Evolutionary conservation across 805 yeast species (phyloP), one percentile per base, ranked within the genome.

Genomic region (Nakazawaea molendinolei): DNA sequence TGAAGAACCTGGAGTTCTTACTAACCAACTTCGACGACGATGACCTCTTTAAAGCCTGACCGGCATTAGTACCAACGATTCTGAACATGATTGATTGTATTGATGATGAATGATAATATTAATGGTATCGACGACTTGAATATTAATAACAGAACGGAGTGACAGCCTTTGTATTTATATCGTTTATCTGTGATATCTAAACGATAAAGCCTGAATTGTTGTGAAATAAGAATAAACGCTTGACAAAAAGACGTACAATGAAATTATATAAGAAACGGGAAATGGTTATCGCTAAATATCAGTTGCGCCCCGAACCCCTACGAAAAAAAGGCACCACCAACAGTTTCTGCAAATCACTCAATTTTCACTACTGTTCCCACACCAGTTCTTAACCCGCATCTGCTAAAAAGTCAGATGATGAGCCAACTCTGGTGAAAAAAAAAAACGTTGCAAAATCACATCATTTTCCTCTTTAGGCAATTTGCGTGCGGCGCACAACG

Each of bases 31-130:
- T 38, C 8, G 41, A 28, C 6, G 41, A 33, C 3, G 41, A 32
- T 3, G 41, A 20, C 21, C 41, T 33, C 38, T 38, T 38, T 18
- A 38, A 20, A 8, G 41, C 41, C 13, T 33, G 37, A 4, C 41
- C 41, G 4, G 41, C 36, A 25, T 38, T 38, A 10, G 31, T 16
- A 15, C 41, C 41, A 30, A 38, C 34, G 9, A 38, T 22, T 33
- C 41, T 33, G 17, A 38, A 38, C 41, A 38, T 38, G 12, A 22
- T 31, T 8, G n/a, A 7, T 10, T 12, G 25, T 6, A 8, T 8
- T 12, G n/a, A 31, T 8, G 3, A 13, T 6, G 6, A n/a, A 8
- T 24, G 14, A 24, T 24, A 24, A 24, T n/a, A 7, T 8, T n/a
- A n/a, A n/a, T n/a, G n/a, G 18, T 24, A 24, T 24, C 13, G 6